Evolutionary conservation across 192 early-diverging fungal genomes (phyloP), one percentile per base, ranked within the genome.

Genomic region (Chytriomyces confervae): DNA sequence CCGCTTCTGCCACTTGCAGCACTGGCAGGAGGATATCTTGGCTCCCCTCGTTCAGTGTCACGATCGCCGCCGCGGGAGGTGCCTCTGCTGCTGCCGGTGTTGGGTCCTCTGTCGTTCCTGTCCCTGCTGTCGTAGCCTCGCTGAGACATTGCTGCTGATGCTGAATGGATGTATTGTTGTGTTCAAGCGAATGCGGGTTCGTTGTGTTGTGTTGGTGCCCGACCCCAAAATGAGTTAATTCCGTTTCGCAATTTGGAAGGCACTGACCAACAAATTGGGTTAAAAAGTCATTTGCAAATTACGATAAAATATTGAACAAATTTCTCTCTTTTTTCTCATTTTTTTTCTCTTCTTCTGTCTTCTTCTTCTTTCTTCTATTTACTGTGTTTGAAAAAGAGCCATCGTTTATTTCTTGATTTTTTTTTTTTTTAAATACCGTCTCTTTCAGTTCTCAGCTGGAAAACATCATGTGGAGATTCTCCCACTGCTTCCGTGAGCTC

Each of bases 401-500:
- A 36, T 36, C 36, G 4, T 36, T 36, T 36, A 36, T 36, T 36
- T 36, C 36, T 36, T 36, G 36, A 36, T 57, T 57, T n/a, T 57
- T 57, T 57, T 57, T 20, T n/a, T 20, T 57, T 57, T 57, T 57
- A 57, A 57, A 57, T 57, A 57, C 20, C 16, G 53, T 20, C 13
- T 57, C 20, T 57, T 57, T 57, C 36, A 4, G 36, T 36, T 1
- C 24, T 65, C 64, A 69, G 16, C 67, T 24, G 3, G 67, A 27
- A 51, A 76, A 76, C 74, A 76, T 76, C 8, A 49, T 13, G 66
- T 76, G 74, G 27, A 76, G 48, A 13, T 23, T 49, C 61, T 76
- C 63, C 74, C 74, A 76, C 43, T 76, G 74, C 50, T 66, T 76
- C 11, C 74, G 62, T 49, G 74, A 76, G 9, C 51, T 76, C 44